These are phyloP conservation scores for Solanum etuberosum DNA, from an alignment of 257 asterid species.

Conservation along the genomic window DNA sequence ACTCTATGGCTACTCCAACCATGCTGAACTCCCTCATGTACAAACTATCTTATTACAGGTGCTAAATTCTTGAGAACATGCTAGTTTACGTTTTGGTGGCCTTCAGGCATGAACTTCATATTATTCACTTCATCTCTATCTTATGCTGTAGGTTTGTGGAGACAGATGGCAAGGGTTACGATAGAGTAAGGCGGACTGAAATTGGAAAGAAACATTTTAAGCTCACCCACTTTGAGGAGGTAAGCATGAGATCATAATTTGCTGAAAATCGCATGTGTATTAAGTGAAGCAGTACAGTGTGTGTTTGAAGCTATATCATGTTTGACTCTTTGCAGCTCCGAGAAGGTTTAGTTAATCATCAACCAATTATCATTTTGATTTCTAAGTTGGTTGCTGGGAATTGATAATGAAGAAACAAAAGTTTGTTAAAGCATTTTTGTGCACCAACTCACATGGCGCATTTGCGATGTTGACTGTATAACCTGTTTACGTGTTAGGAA, in stretches of 20 bases:
- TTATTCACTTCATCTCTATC: not conserved
- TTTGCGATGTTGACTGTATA: too few species aligned
- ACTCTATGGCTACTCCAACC: conserved; percentile 91
- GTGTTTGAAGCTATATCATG: not conserved
- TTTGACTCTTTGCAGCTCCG: not conserved
- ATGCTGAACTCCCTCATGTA: conserved; percentile 97
- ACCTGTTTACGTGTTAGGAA: too few species aligned
- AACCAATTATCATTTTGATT: not conserved
- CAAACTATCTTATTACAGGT: conserved; percentile 97
- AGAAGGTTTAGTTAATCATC: not conserved
- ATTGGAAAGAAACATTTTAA: conserved; percentile 91
- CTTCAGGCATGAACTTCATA: not conserved
- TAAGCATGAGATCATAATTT: conserved; percentile 4
- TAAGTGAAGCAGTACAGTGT: not conserved
- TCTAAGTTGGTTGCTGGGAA: not conserved
- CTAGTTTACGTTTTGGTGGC: not conserved
- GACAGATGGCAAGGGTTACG: conserved; percentile 91
- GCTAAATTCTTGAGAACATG: conserved; percentile 5
- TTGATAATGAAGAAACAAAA: not conserved
- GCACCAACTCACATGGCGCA: not conserved
- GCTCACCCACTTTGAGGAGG: conserved; percentile 96
- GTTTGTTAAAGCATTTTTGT: not conserved
- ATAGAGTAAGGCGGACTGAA: conserved; percentile 94
- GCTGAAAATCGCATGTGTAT: not conserved
- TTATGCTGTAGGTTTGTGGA: conserved; percentile 68